These are phyloP conservation scores for Dipteronia sinensis DNA, from an alignment of 345 rosid species.

Conservation along the genomic window DNA sequence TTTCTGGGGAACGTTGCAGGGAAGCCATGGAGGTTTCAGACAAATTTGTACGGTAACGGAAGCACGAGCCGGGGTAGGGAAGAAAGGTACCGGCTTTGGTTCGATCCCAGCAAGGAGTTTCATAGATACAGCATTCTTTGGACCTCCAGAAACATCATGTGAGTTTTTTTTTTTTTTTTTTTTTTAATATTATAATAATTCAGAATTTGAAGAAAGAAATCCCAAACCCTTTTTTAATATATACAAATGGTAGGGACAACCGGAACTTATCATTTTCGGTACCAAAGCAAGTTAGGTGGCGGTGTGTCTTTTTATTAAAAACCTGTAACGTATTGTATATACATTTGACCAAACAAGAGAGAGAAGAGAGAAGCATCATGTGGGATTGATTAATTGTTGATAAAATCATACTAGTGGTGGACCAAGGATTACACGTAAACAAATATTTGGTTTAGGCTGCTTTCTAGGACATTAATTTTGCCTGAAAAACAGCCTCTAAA, in stretches of 20 bases:
- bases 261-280: too few relatives aligned
- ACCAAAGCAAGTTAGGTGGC: too few relatives aligned
- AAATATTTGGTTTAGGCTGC: not conserved
- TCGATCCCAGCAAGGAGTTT: constrained; percentile 81
- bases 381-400: too few relatives aligned
- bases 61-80: constrained; percentile 88
- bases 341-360: not conserved
- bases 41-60: constrained; percentile 92
- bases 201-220: too few relatives aligned
- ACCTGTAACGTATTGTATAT: too few relatives aligned
- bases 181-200: too few relatives aligned
- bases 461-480: constrained; percentile 13
- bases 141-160: constrained; percentile 79
- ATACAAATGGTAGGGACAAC: too few relatives aligned
- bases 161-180: constrained; percentile 23
- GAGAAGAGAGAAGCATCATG: not conserved
- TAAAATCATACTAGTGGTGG: too few relatives aligned
- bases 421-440: too few relatives aligned
- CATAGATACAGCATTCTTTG: constrained; percentile 90
- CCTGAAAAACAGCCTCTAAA: not conserved
- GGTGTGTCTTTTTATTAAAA: too few relatives aligned
- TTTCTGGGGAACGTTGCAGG: constrained; percentile 83
- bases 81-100: constrained; percentile 91
- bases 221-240: too few relatives aligned
- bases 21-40: constrained; percentile 93